Percentiles rank a stretch among this genome's conserved stretches.
phyloP scores from a whole-genome alignment of 495 filamentous ascomycete genomes.

The Xylaria longipes region DNA sequence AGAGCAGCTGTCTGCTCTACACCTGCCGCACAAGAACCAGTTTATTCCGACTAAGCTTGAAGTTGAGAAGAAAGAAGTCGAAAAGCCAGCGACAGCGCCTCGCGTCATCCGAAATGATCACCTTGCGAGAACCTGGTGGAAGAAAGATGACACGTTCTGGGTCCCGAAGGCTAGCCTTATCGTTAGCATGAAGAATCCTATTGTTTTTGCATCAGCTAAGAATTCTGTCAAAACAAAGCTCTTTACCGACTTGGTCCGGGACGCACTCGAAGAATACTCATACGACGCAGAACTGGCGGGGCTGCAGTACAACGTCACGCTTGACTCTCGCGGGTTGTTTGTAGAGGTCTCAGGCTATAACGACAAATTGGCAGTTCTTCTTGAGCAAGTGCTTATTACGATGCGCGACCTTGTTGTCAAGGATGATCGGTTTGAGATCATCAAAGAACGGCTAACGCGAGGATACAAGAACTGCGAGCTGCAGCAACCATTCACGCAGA shows the following conservation, averaged over 20 bases:
- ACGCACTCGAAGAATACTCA: conserved; percentile 91
- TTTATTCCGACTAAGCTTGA: conserved; percentile 95
- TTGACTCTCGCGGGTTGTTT: conserved; percentile 74
- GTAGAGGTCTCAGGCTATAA: conserved; percentile 90
- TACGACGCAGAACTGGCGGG: conserved; percentile 97
- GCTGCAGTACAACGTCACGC: conserved; percentile 78
- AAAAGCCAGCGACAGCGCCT: conserved; percentile 74
- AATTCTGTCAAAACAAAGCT: conserved; percentile 78
- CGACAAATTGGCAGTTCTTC: conserved; percentile 88
- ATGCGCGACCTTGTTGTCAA: conserved; percentile 86
- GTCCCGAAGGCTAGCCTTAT: conserved; percentile 91
- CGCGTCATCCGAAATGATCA: conserved; percentile 89
- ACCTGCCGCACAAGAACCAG: conserved; percentile 92
- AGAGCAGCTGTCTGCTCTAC: conserved; percentile 71
- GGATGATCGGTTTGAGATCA: conserved; percentile 84
- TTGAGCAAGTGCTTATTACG: conserved; percentile 87
- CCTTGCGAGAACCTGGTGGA: conserved; percentile 88
- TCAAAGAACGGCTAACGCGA: conserved; percentile 83
- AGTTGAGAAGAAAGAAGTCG: conserved; percentile 90
- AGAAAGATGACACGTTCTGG: conserved; percentile 99
- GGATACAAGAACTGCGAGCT: conserved; percentile 85
- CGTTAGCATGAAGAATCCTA: conserved; percentile 78
- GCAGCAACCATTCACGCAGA: conserved; percentile 86
- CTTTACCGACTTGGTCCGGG: conserved; percentile 86
- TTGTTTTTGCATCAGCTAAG: conserved; percentile 77